Base-by-base conservation (phyloP, 371 early-diverging fungal genomes). In the Actinomortierella ambigua region DNA sequence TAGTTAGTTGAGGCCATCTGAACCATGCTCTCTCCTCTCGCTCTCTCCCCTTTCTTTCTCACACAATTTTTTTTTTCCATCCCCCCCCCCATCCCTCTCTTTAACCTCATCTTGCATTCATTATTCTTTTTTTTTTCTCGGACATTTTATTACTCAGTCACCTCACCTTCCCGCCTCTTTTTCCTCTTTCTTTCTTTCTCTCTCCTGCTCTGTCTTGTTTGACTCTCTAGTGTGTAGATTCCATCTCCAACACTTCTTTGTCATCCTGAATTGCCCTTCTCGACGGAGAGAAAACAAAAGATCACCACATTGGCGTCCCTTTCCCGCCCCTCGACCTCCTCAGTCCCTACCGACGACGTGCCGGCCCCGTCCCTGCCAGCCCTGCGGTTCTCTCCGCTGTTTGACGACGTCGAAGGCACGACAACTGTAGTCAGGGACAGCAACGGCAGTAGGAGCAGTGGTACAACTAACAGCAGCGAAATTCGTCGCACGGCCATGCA, bases 311-410 rank as follows among this genome's bases (percentile, higher is more conserved):
- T 48, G 27, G 39, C 15, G 52, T 34, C 55, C 50, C 53, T 48
- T 44, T 24, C 55, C 59, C 51, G 58, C 26, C 50, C 53, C 68
- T 17, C 42, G 49, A 2, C 44, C 62, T 2, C 53, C 68, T 17
- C 17, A 5, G 15, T 43, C 59, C 1, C 54, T 46, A 41, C 61
- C 4, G 34, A 34, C 34, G 7, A 34, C 4, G 34, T 58, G 3
- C 46, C 58, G 15, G 63, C 22, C 17, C 46, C 70, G 8, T 61
- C 58, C 0, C 50, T 69, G 1, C 69, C 69, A 6, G 56, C 63
- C 14, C 60, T 69, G 27, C 65, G 65, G n/a, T 70, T 70, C 63
- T 61, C 71, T 4, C 71, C 71, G 2, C 65, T 70, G 22, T 48
- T 48, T 48, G 48, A 48, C 57, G 60, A 69, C 50, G 57, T 61